phyloP scores from a whole-genome alignment of 345 rosid genomes.

The Cardamine occulta region DNA sequence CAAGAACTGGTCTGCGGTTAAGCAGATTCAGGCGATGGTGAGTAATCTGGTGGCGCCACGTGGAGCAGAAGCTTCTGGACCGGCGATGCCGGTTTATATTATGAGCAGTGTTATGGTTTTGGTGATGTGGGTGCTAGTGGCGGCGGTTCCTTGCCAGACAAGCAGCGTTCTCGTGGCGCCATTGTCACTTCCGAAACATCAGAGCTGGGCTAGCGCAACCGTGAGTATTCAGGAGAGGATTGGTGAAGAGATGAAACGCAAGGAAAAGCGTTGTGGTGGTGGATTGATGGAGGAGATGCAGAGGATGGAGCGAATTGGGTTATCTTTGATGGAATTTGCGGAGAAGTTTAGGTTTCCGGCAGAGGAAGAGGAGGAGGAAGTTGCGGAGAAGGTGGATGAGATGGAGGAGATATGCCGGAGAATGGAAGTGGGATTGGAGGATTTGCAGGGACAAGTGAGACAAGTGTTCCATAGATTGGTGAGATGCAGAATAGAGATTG shows the following conservation, averaged over 20 bases:
- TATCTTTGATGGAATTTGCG: conserved; percentile 58
- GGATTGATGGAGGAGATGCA: conserved; percentile 83
- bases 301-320: conserved; percentile 74
- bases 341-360: conserved; percentile 71
- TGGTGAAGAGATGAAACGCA: conserved; percentile 89
- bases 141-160: conserved; percentile 88
- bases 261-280: conserved; percentile 71
- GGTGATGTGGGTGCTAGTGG: conserved; percentile 79
- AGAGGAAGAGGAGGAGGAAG: conserved; percentile 55
- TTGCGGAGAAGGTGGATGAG: conserved; percentile 62
- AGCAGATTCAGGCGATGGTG: conserved; percentile 85
- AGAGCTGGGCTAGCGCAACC: conserved; percentile 72
- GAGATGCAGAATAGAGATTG: conserved; percentile 75
- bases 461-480: conserved; percentile 87
- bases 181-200: conserved; percentile 74
- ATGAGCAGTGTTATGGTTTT: conserved; percentile 66
- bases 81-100: conserved; percentile 61
- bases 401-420: conserved; percentile 65
- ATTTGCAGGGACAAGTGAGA: conserved; percentile 82
- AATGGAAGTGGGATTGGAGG: conserved; percentile 81
- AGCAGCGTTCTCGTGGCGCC: conserved; percentile 64
- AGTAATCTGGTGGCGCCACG: conserved; percentile 65
- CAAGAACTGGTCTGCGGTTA: conserved; percentile 89
- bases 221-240: conserved; percentile 73
- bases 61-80: conserved; percentile 62